Percentiles rank a stretch among this genome's conserved stretches.
Conservation (phyloP, 116 monocot genomes). For the Posidonia oceanica region DNA sequence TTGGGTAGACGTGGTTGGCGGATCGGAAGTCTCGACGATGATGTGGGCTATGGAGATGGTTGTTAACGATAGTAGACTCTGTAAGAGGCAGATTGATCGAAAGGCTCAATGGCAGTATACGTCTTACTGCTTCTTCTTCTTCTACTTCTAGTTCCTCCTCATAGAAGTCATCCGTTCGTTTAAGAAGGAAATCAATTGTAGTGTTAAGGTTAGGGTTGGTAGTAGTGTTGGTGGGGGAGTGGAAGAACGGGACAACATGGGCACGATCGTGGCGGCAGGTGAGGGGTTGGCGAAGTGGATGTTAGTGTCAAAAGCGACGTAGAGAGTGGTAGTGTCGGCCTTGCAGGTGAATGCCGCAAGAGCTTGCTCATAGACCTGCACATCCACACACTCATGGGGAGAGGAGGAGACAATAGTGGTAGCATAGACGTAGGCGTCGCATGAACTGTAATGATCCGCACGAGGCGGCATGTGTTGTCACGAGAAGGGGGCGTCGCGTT, state of each 20-base stretch:
- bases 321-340: conserved; percentile 64
- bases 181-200: no score
- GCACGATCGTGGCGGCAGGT: conserved; percentile 53
- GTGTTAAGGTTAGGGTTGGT: neutral
- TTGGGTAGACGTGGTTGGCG: no score
- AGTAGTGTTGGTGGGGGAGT: conserved; percentile 4
- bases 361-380: conserved; percentile 72
- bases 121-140: no score
- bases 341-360: conserved; percentile 66
- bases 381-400: conserved; percentile 46
- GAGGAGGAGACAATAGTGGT: conserved; percentile 12
- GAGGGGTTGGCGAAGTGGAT: conserved; percentile 65
- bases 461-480: no score
- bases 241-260: conserved; percentile 45
- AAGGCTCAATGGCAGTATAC: no score
- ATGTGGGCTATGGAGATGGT: no score
- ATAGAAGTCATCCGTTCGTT: neutral
- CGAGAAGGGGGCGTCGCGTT: no score
- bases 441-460: conserved; percentile 18
- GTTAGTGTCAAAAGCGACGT: conserved; percentile 53
- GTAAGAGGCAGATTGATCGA: no score
- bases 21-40: no score
- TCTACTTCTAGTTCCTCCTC: neutral
- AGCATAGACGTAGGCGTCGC: conserved; percentile 39
- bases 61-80: no score